Base-by-base conservation (phyloP, 2,329 filamentous ascomycete genomes). In the Lachnellula hyalina region DNA sequence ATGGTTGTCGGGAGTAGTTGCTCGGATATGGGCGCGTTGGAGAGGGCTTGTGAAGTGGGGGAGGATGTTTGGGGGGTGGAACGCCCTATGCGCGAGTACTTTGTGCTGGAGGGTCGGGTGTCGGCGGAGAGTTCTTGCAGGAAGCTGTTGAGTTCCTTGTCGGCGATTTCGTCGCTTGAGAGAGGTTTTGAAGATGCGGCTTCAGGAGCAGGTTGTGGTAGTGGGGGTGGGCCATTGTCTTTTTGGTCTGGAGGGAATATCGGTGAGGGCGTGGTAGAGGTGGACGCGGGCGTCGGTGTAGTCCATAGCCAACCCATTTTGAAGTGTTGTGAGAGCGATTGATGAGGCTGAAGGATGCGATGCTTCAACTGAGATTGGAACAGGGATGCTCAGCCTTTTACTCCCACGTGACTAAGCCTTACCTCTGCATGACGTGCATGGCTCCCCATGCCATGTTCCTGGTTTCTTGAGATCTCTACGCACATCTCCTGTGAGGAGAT, bases 1-100 rank as follows among this genome's bases (percentile, higher is more conserved):
- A 97, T 94, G 51, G 80, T 83, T 42, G 84, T 85, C 0, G 90
- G 90, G 58, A 94, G 88, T 49, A 90, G 77, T 59, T 85, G 82
- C 61, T 89, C 83, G 62, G 85, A 81, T 55, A 87, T 71, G 55
- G 78, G 60, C 42, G 42, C 60, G 44, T 55, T 35, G 44, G 40
- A 48, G 48, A 54, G 57, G 51, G 57, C 40, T 62, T 54, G 45
- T 55, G 40, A 38, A 47, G 38, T 51, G 41, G 52, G 40, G 25
- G 25, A 42, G 25, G 25, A 25, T 25, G 25, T 25, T 51, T 38
- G 34, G 71, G 28, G 52, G 28, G 19, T 44, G 36, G 49, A 19
- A 36, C 55, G 52, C 8, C 64, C 52, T n/a, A 67, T 54, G 41
- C 62, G 60, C 7, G 60, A 63, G 55, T 65, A 65, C 57, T 68